Conservation (phyloP, 2,329 filamentous ascomycete genomes). For the Stagonosporopsis vannaccii region DNA sequence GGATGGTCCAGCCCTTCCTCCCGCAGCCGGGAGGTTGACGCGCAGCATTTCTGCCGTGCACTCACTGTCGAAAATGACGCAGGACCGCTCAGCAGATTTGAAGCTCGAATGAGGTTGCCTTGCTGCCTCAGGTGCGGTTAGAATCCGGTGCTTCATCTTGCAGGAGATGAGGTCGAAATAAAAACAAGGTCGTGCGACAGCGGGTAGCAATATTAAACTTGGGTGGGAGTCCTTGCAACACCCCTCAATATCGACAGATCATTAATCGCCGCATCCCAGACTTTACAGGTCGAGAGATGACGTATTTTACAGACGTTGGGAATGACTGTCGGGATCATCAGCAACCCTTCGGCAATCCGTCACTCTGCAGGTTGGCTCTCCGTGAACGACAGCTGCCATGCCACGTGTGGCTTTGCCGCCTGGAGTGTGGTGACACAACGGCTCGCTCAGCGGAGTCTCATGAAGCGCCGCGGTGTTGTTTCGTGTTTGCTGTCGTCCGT, state of each 20-base stretch:
- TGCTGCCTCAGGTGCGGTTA: constrained; percentile 25
- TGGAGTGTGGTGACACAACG: constrained; percentile 23
- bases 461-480: constrained; percentile 21
- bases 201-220: constrained; percentile 29
- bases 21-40: constrained; percentile 9
- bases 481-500: constrained; percentile 13
- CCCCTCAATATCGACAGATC: constrained; percentile 23
- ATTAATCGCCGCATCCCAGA: constrained; percentile 15
- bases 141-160: constrained; percentile 30
- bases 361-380: background rate
- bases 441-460: constrained; percentile 20
- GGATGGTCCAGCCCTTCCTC: constrained; percentile 9
- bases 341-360: background rate
- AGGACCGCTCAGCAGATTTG: constrained; percentile 14
- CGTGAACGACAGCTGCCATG: constrained; percentile 6
- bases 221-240: constrained; percentile 21
- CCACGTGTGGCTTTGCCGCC: constrained; percentile 23
- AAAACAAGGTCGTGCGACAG: constrained; percentile 26
- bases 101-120: constrained; percentile 3
- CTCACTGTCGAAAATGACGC: constrained; percentile 19
- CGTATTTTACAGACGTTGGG: constrained; percentile 18
- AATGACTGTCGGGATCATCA: background rate
- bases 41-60: constrained; percentile 12
- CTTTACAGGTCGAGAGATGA: constrained; percentile 28
- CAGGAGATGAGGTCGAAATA: constrained; percentile 30